Percentiles rank a stretch among this genome's conserved stretches.
phyloP scores from a whole-genome alignment of 1,284 basidiomycete species.

The Schizophyllum amplum region DNA sequence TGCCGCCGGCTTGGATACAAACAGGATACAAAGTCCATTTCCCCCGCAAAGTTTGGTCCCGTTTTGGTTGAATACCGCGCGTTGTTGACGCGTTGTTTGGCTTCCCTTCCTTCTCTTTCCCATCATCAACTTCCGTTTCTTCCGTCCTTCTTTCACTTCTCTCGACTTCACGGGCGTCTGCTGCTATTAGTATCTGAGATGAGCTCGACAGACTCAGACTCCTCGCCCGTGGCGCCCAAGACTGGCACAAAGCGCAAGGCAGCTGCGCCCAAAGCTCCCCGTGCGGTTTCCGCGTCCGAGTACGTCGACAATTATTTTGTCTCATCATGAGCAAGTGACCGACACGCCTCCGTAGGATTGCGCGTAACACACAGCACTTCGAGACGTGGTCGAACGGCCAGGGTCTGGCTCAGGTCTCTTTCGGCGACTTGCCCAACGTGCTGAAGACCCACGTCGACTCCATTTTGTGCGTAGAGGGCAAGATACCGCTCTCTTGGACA shows the following conservation, averaged over 20 bases:
- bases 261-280: slow-evolving; percentile 10
- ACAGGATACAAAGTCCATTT: no score
- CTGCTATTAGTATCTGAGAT: no score
- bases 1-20: no score
- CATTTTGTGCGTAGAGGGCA: slow-evolving; percentile 23
- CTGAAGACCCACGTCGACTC: slow-evolving; percentile 22
- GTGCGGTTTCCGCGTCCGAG: slow-evolving; percentile 22
- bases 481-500: slow-evolving; percentile 25
- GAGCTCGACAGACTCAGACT: background rate
- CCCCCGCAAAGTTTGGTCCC: background rate
- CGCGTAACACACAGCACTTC: slow-evolving; percentile 30
- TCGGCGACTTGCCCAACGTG: slow-evolving; percentile 27
- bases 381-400: slow-evolving; percentile 34
- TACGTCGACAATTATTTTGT: slow-evolving; percentile 7
- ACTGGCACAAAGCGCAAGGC: slow-evolving; percentile 1
- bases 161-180: background rate
- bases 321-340: background rate
- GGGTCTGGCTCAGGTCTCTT: slow-evolving; percentile 29
- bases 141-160: background rate
- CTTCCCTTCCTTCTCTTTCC: no score
- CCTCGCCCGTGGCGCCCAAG: background rate
- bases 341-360: slow-evolving; percentile 23
- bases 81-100: background rate
- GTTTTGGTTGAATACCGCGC: background rate
- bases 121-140: no score